These are phyloP conservation scores for Chaetomiaceae sp. DNA, from an alignment of 2,329 filamentous ascomycete species.

Conservation along the genomic window DNA sequence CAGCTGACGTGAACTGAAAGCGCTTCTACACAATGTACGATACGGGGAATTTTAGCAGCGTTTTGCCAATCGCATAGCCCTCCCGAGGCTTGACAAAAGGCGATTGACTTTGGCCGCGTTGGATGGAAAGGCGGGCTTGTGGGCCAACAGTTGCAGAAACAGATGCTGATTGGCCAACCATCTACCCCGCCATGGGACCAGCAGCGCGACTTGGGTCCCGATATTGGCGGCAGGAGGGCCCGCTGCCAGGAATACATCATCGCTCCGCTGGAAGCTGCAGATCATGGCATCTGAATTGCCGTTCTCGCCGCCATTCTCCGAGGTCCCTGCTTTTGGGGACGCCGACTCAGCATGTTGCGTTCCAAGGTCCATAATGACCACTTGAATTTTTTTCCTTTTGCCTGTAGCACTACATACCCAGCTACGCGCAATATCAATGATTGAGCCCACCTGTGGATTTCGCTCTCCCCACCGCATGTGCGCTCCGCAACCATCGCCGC, in stretches of 20 bases:
- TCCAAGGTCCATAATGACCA: neutral
- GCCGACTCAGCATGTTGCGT: no score
- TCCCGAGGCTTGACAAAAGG: neutral
- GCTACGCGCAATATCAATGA: no score
- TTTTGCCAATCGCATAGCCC: neutral
- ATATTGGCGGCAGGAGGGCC: neutral
- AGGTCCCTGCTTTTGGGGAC: neutral
- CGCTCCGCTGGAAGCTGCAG: neutral
- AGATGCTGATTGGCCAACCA: neutral
- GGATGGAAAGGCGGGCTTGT: no score
- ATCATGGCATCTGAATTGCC: slow-evolving; percentile 5
- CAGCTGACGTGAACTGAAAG: neutral
- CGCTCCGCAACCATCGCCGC: no score
- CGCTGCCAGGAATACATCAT: slow-evolving; percentile 9
- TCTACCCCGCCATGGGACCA: slow-evolving; percentile 1
- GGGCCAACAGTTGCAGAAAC: no score
- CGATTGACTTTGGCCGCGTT: no score
- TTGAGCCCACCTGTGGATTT: no score
- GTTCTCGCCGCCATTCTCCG: neutral
- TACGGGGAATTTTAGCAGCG: no score
- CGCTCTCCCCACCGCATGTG: no score
- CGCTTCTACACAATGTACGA: no score
- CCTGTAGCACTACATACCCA: no score
- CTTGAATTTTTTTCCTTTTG: neutral
- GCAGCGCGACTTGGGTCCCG: neutral